Evolutionary conservation across 441 rosid species (phyloP).

Genomic region (Euphorbia corollata): DNA sequence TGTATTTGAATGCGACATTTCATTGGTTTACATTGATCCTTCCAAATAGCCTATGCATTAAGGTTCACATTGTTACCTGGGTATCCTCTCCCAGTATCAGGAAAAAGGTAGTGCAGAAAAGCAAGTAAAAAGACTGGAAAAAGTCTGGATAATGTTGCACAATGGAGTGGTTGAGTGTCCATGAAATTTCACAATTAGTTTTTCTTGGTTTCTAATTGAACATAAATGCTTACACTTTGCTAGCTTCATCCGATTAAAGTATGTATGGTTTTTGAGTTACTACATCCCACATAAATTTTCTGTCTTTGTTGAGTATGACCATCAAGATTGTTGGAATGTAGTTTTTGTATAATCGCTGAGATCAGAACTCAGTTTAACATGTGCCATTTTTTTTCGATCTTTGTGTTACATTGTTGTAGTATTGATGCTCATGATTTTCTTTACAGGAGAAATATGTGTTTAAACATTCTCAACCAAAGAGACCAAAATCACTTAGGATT

Average conservation of each 20-base stretch:
- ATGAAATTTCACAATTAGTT: not conserved
- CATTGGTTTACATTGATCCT: not conserved
- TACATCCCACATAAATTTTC: not conserved
- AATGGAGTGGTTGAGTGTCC: not conserved
- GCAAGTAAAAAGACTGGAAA: not conserved
- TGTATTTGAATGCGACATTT: not conserved
- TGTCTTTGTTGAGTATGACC: not conserved
- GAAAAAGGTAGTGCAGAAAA: not conserved
- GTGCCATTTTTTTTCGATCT: not conserved
- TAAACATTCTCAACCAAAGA: constrained; percentile 80
- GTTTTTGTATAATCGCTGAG: not conserved
- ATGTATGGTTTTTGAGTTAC: not conserved
- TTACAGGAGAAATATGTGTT: constrained; percentile 75
- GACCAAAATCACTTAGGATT: constrained; percentile 79
- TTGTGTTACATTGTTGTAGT: not conserved
- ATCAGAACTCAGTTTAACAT: not conserved
- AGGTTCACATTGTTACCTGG: not conserved
- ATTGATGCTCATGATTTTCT: constrained; percentile 17
- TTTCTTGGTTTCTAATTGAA: not conserved
- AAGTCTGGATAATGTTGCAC: not conserved
- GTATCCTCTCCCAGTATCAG: not conserved
- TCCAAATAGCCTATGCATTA: not conserved
- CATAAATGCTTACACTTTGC: not conserved
- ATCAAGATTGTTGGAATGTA: constrained; percentile 6
- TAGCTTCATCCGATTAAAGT: not conserved